A percentile compares a stretch with the other conserved stretches of the same genome.
Evolutionary conservation across 2,329 filamentous ascomycete species (phyloP).

Genomic region (Septoria linicola): DNA sequence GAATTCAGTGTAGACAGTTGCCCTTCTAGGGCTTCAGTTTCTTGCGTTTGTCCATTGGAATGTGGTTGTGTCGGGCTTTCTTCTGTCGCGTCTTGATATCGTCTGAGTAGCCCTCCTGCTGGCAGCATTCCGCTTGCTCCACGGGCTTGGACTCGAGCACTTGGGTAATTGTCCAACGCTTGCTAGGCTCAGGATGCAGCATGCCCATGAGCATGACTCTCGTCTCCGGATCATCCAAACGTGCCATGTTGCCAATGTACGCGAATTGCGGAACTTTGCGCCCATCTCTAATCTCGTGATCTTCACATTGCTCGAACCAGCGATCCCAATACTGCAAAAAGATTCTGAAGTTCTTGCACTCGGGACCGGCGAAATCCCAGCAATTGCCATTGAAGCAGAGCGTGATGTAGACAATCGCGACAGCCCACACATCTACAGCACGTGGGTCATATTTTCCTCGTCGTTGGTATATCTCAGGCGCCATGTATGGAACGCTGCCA

Average conservation of each 20-base stretch:
- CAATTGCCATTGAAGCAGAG: constrained; percentile 70
- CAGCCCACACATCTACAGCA: constrained; percentile 81
- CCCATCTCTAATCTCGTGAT: constrained; percentile 50
- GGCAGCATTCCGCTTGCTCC: constrained; percentile 38
- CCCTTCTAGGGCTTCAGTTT: constrained; percentile 10
- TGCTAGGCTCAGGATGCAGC: constrained; percentile 74
- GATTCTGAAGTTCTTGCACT: constrained; percentile 59
- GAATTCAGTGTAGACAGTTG: neutral
- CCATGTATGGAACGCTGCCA: constrained; percentile 82
- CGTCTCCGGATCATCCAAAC: constrained; percentile 65
- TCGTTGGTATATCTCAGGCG: constrained; percentile 77
- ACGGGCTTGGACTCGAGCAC: constrained; percentile 59
- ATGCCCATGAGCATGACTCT: constrained; percentile 73
- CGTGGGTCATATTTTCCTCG: constrained; percentile 69
- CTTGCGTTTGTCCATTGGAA: constrained; percentile 6
- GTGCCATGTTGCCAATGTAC: constrained; percentile 63
- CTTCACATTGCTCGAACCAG: constrained; percentile 60
- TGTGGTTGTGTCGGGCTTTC: constrained; percentile 45
- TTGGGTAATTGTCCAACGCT: constrained; percentile 67
- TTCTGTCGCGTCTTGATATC: constrained; percentile 41
- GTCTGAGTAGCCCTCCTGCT: constrained; percentile 36
- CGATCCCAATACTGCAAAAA: constrained; percentile 68
- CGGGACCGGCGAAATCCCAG: constrained; percentile 66
- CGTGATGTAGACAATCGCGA: constrained; percentile 77
- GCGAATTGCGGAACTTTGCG: constrained; percentile 54